A percentile compares a stretch with the other conserved stretches of the same genome.
Conservation (phyloP, 192 early-diverging fungal species). For the Pilaira anomala region DNA sequence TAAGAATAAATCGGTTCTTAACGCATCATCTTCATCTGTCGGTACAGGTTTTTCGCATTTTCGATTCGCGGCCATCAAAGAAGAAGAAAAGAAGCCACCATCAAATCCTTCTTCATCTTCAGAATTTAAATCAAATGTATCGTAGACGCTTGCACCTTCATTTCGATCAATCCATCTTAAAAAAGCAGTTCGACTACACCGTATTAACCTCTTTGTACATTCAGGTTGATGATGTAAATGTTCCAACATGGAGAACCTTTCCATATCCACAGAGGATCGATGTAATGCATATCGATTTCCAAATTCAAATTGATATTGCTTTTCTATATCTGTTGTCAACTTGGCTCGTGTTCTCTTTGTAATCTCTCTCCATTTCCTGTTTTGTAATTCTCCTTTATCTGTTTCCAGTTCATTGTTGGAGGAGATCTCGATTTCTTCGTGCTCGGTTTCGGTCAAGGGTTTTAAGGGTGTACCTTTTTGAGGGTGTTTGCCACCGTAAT, state of each 20-base stretch:
- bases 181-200: conserved; percentile 20
- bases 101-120: conserved; percentile 37
- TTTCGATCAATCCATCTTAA: conserved; percentile 4
- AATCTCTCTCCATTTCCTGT: conserved; percentile 47
- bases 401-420: conserved; percentile 46
- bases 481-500: neutral
- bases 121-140: conserved; percentile 28
- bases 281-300: conserved; percentile 45
- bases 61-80: too few relatives aligned
- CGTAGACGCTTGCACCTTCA: conserved; percentile 18
- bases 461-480: neutral
- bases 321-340: conserved; percentile 39
- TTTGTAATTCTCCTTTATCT: conserved; percentile 49
- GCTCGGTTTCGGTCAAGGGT: neutral
- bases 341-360: conserved; percentile 48
- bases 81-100: conserved; percentile 13
- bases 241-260: conserved; percentile 41
- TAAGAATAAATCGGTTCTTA: conserved; percentile 38
- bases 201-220: conserved; percentile 25
- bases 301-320: conserved; percentile 45
- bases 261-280: conserved; percentile 58
- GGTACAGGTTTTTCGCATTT: neutral
- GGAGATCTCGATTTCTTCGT: too few relatives aligned
- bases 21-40: conserved; percentile 20
- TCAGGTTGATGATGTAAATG: conserved; percentile 33